These are phyloP conservation scores for Ustilago hordei DNA, from an alignment of 1,284 basidiomycete species.

Conservation along the genomic window DNA sequence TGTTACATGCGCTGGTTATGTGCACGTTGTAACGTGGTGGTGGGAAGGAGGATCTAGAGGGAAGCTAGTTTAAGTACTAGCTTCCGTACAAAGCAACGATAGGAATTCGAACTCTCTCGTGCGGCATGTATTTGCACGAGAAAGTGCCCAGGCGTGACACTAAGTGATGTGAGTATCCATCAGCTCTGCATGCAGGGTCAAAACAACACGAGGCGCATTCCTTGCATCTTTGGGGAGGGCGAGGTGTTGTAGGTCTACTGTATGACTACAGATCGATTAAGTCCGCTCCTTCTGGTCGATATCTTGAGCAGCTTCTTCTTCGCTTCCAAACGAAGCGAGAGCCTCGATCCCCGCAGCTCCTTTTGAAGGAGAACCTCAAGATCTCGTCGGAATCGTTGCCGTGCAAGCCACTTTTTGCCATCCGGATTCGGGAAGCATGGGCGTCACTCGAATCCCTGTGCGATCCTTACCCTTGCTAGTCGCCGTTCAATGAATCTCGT, in stretches of 20 bases:
- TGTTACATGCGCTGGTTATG: too few species aligned
- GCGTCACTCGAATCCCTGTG: neutral
- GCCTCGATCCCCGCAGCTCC: constrained; percentile 11
- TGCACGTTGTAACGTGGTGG: too few species aligned
- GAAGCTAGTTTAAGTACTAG: too few species aligned
- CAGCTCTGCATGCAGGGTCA: constrained; percentile 14
- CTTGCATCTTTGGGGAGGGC: neutral
- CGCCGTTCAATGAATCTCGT: neutral
- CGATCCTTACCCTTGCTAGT: neutral
- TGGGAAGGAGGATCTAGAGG: too few species aligned
- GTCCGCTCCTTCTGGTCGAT: neutral
- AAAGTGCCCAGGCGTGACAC: too few species aligned
- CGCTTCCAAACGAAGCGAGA: neutral
- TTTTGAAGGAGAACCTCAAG: neutral
- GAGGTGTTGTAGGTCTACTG: neutral
- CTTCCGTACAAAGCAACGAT: too few species aligned
- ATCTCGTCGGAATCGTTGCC: constrained; percentile 8
- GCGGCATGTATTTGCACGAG: too few species aligned
- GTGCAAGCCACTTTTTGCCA: constrained; percentile 1
- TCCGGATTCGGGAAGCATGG: constrained; percentile 8
- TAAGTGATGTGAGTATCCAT: constrained; percentile 6
- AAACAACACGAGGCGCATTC: neutral
- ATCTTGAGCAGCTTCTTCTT: neutral
- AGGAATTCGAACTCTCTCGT: too few species aligned
- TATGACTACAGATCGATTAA: constrained; percentile 7